Percentiles rank a stretch among this genome's conserved stretches.
These are phyloP conservation scores for Mortierella sp. DNA, from an alignment of 371 early-diverging fungal species.

Conservation along the genomic window DNA sequence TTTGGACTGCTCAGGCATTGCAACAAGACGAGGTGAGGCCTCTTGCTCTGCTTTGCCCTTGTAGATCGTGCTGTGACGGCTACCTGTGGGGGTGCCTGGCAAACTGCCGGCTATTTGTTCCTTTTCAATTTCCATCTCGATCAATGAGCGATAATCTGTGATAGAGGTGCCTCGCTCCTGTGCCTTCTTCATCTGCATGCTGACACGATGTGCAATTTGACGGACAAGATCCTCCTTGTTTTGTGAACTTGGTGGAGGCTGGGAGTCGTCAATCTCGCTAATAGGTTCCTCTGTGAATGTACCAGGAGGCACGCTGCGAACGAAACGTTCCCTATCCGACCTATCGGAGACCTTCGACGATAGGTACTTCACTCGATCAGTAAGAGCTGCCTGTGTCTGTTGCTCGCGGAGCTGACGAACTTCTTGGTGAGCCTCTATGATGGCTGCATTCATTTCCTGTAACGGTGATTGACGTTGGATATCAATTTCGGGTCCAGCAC, in stretches of 20 bases:
- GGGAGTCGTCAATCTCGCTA: slow-evolving; percentile 28
- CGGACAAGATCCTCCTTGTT: slow-evolving; percentile 41
- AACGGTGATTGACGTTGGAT: slow-evolving; percentile 39
- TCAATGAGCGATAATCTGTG: slow-evolving; percentile 35
- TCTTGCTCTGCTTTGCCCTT: slow-evolving; percentile 25
- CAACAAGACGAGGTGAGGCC: background rate
- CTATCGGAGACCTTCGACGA: slow-evolving; percentile 43
- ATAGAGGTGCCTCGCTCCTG: slow-evolving; percentile 33
- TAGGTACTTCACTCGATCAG: slow-evolving; percentile 46
- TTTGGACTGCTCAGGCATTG: slow-evolving; percentile 5
- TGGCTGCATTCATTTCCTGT: slow-evolving; percentile 34
- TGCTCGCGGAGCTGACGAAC: slow-evolving; percentile 46
- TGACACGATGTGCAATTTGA: slow-evolving; percentile 48
- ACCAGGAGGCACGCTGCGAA: slow-evolving; percentile 39
- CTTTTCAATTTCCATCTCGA: slow-evolving; percentile 42
- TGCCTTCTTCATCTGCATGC: slow-evolving; percentile 30
- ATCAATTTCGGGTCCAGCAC: slow-evolving; percentile 12
- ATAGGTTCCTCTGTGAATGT: slow-evolving; percentile 41
- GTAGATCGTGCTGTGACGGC: slow-evolving; percentile 34
- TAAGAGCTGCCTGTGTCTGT: slow-evolving; percentile 40
- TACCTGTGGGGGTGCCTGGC: slow-evolving; percentile 38
- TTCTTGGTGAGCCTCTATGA: slow-evolving; percentile 39
- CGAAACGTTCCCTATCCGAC: slow-evolving; percentile 47
- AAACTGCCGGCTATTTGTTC: slow-evolving; percentile 39
- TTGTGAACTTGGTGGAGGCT: slow-evolving; percentile 8